Evolutionary conservation across 306 rosid species (phyloP), one percentile per base, ranked within the genome.

Genomic region (Canavalia ensiformis): DNA sequence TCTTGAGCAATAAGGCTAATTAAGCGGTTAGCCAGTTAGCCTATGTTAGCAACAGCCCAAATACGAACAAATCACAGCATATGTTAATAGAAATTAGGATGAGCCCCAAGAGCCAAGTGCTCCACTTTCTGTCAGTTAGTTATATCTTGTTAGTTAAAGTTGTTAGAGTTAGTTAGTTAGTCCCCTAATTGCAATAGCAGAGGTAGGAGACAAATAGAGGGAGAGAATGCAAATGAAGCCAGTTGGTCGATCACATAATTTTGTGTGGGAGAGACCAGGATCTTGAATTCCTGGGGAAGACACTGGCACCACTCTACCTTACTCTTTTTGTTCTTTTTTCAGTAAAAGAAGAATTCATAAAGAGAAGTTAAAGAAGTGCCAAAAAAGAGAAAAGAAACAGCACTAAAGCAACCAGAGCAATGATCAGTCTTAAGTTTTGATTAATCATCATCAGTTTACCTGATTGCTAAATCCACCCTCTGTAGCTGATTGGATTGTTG

Each of bases 401-500:
- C 9, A 4, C 3, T 45, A 45, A 45, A 45, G 58, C 47, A 58
- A 59, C 45, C 46, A 45, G 30, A 44, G 10, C 55, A 44, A 9
- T 2, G 0, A n/a, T 2, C 29, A 31, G 18, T 8, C 47, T 33
- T 30, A 13, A 11, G 46, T 13, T 69, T 49, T 30, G 9, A 69
- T 34, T 30, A 11, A 58, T 67, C 13, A 71, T 33, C 33, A 50
- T 13, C 4, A 11, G 45, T 70, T n/a, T 39, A 39, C 71, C 11
- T 42, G 34, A 49, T 65, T 71, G 76, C 30, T 71, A 39, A 50
- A 71, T 50, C 31, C 45, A 31, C 31, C 33, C 30, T 70, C 45
- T 46, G 31, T 70, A 11, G 62, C 3, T 7, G 34, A 18, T 41
- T 65, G 71, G 71, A 65, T 65, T 1, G 37, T 41, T 65, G 71